Conservation (phyloP, 805 yeast species). For the Pichia thaimueangensis region DNA sequence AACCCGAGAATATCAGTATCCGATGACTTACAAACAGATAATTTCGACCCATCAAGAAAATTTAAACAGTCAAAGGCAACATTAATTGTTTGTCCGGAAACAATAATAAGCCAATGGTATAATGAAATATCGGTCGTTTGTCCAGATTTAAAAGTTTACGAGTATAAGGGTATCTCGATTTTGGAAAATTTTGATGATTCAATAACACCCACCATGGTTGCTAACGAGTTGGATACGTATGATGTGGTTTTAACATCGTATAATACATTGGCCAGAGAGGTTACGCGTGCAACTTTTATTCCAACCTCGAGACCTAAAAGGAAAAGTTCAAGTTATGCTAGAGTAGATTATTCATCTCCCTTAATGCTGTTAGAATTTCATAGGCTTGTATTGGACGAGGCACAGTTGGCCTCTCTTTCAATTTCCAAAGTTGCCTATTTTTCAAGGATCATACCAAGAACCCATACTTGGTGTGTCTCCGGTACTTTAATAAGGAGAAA, state of each 20-base stretch:
- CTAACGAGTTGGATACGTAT: slow-evolving; percentile 47
- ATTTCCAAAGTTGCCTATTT: slow-evolving; percentile 73
- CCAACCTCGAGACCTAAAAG: slow-evolving; percentile 48
- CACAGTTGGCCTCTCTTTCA: slow-evolving; percentile 79
- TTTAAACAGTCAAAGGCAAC: slow-evolving; percentile 60
- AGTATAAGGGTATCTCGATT: slow-evolving; percentile 52
- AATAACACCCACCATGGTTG: slow-evolving; percentile 33
- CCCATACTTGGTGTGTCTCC: slow-evolving; percentile 95
- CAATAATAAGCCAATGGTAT: slow-evolving; percentile 82
- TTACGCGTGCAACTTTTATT: slow-evolving; percentile 71
- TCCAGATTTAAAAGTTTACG: slow-evolving; percentile 52
- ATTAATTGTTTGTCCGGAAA: slow-evolving; percentile 76
- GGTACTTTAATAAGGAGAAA: slow-evolving; percentile 83
- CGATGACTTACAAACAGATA: slow-evolving; percentile 28
- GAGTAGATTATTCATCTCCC: slow-evolving; percentile 69
- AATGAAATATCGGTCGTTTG: slow-evolving; percentile 59
- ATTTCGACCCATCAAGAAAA: slow-evolving; percentile 36
- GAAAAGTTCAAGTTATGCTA: slow-evolving; percentile 29
- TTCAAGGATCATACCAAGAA: slow-evolving; percentile 71
- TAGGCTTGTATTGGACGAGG: slow-evolving; percentile 90
- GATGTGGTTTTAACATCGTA: slow-evolving; percentile 85
- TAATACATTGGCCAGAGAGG: slow-evolving; percentile 59
- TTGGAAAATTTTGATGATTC: slow-evolving; percentile 24
- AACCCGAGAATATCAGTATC: slow-evolving; percentile 44
- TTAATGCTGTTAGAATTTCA: slow-evolving; percentile 77